Conservation (phyloP, 176 grass and related monocot species). For the Oryza rufipogon region DNA sequence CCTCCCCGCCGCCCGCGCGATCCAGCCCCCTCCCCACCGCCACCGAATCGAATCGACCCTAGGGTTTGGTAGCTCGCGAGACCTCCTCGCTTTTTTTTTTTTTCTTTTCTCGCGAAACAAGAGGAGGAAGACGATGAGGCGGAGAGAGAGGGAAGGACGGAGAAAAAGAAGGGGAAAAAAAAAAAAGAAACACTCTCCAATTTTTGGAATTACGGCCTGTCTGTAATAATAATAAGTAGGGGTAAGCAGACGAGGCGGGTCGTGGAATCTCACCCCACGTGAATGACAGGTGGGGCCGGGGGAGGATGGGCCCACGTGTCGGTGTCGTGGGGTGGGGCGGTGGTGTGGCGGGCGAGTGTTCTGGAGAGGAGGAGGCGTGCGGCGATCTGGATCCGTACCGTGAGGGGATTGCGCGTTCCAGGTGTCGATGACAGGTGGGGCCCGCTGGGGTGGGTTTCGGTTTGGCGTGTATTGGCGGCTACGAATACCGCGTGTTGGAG, state of each 20-base stretch:
- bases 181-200: neutral
- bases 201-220: neutral
- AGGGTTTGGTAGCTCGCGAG: neutral
- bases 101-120: neutral
- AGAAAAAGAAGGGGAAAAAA: neutral
- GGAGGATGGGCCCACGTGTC: neutral
- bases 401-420: neutral
- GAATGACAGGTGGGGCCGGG: neutral
- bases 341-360: neutral
- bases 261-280: neutral
- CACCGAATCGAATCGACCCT: neutral
- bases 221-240: neutral
- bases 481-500: neutral
- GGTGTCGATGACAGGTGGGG: neutral
- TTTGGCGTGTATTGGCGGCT: neutral
- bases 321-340: neutral
- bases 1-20: neutral
- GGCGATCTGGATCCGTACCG: neutral
- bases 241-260: neutral
- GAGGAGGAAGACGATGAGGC: neutral
- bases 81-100: constrained; percentile 15
- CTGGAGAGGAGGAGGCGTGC: neutral
- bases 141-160: neutral
- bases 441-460: neutral
- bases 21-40: neutral